Evolutionary conservation across 495 filamentous ascomycete genomes (phyloP).

Genomic region (Lichenothelia convexa): DNA sequence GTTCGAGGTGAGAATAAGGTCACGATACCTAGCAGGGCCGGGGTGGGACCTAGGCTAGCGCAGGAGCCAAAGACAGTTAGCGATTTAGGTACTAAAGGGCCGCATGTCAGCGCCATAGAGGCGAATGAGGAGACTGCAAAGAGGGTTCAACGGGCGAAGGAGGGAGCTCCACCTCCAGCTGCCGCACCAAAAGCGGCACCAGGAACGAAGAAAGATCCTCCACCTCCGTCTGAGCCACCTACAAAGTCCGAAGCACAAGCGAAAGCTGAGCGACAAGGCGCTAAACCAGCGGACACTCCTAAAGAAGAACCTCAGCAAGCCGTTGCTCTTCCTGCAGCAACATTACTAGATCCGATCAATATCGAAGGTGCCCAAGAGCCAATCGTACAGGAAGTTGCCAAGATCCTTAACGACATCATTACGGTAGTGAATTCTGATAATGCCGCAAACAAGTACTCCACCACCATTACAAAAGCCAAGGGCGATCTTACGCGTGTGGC

Average conservation of each 20-base stretch:
- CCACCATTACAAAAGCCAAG: slow-evolving; percentile 67
- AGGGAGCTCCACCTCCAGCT: slow-evolving; percentile 11
- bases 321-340: slow-evolving; percentile 29
- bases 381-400: slow-evolving; percentile 81
- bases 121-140: slow-evolving; percentile 2
- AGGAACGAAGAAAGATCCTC: slow-evolving; percentile 9
- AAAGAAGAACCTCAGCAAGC: slow-evolving; percentile 1
- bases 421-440: slow-evolving; percentile 75
- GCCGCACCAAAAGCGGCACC: slow-evolving; percentile 5
- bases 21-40: slow-evolving; percentile 69
- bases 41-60: slow-evolving; percentile 64
- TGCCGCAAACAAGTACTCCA: slow-evolving; percentile 48
- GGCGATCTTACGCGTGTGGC: slow-evolving; percentile 59
- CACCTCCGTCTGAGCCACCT: slow-evolving; percentile 9
- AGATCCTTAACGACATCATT: slow-evolving; percentile 90
- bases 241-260: slow-evolving; percentile 2
- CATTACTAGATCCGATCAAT: slow-evolving; percentile 54
- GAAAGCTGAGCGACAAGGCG: slow-evolving; percentile 2
- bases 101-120: slow-evolving; percentile 20
- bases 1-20: slow-evolving; percentile 42
- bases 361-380: slow-evolving; percentile 61
- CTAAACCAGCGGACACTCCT: slow-evolving; percentile 16
- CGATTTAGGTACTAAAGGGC: slow-evolving; percentile 14
- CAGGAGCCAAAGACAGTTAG: slow-evolving; percentile 20
- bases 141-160: slow-evolving; percentile 1